Evolutionary conservation across 73 alveolate species (phyloP).

Genomic region (Stentor roeselii): DNA sequence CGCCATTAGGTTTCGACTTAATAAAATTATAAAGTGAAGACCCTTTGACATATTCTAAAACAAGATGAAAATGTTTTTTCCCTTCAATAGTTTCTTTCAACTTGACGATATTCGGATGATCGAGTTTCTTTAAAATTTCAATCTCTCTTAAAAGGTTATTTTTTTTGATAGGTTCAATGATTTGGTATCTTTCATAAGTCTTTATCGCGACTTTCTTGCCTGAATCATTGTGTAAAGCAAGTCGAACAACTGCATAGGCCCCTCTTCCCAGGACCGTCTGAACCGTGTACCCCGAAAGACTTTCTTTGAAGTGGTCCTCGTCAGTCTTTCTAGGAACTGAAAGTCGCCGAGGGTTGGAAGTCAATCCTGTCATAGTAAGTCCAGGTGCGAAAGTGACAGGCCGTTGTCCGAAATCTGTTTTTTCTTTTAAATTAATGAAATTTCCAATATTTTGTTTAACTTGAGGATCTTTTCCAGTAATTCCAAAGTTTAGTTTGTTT

Average conservation of each 20-base stretch:
- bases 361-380: neutral
- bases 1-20: constrained; percentile 35
- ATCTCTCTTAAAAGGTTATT: constrained; percentile 49
- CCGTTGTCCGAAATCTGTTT: neutral
- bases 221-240: constrained; percentile 42
- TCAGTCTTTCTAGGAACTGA: neutral
- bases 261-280: constrained; percentile 50
- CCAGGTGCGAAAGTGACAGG: neutral
- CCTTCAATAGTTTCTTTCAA: constrained; percentile 52
- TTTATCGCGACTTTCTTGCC: constrained; percentile 49
- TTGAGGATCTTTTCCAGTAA: neutral
- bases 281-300: constrained; percentile 7
- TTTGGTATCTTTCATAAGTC: constrained; percentile 48
- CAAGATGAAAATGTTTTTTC: constrained; percentile 37
- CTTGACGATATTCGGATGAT: constrained; percentile 48
- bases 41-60: constrained; percentile 50
- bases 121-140: constrained; percentile 32
- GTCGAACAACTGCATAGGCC: constrained; percentile 56
- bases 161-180: constrained; percentile 42
- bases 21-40: constrained; percentile 38
- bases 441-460: neutral
- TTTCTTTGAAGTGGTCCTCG: neutral
- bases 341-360: neutral
- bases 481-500: neutral
- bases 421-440: neutral